A percentile compares a stretch with the other conserved stretches of the same genome.
These are phyloP conservation scores for Coemansia sp. DNA, from an alignment of 192 early-diverging fungal genomes.

Conservation along the genomic window DNA sequence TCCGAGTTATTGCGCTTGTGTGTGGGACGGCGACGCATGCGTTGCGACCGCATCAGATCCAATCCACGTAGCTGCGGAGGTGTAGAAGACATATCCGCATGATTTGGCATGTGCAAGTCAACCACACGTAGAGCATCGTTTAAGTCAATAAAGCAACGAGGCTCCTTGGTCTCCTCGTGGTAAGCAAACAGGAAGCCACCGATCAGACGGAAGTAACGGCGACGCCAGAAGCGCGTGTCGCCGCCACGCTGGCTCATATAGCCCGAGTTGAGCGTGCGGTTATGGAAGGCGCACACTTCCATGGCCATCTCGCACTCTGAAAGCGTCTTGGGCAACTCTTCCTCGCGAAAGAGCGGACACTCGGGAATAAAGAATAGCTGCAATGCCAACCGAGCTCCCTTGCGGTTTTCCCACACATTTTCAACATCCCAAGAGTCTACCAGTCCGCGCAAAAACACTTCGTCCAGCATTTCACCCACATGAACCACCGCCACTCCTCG, in stretches of 20 bases:
- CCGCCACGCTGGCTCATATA: constrained; percentile 56
- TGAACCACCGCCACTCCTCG: constrained; percentile 52
- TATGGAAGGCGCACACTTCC: constrained; percentile 55
- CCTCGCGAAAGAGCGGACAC: constrained; percentile 51
- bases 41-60: constrained; percentile 25
- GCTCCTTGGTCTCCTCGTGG: constrained; percentile 53
- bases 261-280: constrained; percentile 52
- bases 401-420: constrained; percentile 52
- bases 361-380: constrained; percentile 57
- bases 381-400: constrained; percentile 46
- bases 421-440: constrained; percentile 56
- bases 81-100: constrained; percentile 4
- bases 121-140: constrained; percentile 50
- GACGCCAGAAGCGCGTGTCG: constrained; percentile 57
- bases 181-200: constrained; percentile 55
- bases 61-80: constrained; percentile 13
- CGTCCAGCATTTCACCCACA: constrained; percentile 50
- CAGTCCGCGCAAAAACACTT: constrained; percentile 50
- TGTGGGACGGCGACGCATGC: constrained; percentile 31
- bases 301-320: constrained; percentile 54
- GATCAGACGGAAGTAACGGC: constrained; percentile 53
- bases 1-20: constrained; percentile 53
- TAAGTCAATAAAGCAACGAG: constrained; percentile 52
- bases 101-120: constrained; percentile 23
- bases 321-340: constrained; percentile 51